Conservation (phyloP, 805 yeast genomes). For the Ogataea allantospora region DNA sequence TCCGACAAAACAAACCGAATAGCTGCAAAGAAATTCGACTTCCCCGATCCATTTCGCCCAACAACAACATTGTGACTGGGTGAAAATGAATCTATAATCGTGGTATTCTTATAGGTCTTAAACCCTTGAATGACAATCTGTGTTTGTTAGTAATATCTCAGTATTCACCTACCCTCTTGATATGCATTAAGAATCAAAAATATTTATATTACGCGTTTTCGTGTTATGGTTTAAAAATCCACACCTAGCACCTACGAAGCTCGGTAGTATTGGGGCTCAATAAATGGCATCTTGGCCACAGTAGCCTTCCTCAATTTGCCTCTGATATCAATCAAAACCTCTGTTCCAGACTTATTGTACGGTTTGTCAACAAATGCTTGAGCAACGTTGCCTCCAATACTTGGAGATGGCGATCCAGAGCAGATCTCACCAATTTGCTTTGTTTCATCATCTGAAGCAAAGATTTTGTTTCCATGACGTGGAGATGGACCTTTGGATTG, state of each 20-base stretch:
- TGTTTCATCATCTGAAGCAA: slow-evolving; percentile 48
- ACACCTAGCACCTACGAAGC: slow-evolving; percentile 6
- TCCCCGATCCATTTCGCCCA: slow-evolving; percentile 96
- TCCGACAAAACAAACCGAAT: slow-evolving; percentile 89
- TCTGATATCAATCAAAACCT: slow-evolving; percentile 72
- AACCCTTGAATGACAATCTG: slow-evolving; percentile 86
- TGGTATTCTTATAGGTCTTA: slow-evolving; percentile 85
- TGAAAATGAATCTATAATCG: slow-evolving; percentile 71
- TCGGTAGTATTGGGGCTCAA: slow-evolving; percentile 62
- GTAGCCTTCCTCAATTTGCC: slow-evolving; percentile 76
- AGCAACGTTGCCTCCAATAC: slow-evolving; percentile 76
- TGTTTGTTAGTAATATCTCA: slow-evolving; percentile 7
- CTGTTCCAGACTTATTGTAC: slow-evolving; percentile 69
- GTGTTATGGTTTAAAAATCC: not conserved
- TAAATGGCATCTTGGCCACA: slow-evolving; percentile 84
- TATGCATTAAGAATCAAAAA: slow-evolving; percentile 14
- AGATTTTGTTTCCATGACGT: slow-evolving; percentile 71
- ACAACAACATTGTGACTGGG: slow-evolving; percentile 84
- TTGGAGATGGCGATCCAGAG: slow-evolving; percentile 63
- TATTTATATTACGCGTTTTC: slow-evolving; percentile 8
- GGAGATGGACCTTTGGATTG: slow-evolving; percentile 87
- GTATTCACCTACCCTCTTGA: slow-evolving; percentile 30
- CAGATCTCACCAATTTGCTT: slow-evolving; percentile 51
- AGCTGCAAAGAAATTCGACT: slow-evolving; percentile 93
- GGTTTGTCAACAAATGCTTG: slow-evolving; percentile 83